Conservation (phyloP, 257 asterid genomes). For the Gentiana straminea region DNA sequence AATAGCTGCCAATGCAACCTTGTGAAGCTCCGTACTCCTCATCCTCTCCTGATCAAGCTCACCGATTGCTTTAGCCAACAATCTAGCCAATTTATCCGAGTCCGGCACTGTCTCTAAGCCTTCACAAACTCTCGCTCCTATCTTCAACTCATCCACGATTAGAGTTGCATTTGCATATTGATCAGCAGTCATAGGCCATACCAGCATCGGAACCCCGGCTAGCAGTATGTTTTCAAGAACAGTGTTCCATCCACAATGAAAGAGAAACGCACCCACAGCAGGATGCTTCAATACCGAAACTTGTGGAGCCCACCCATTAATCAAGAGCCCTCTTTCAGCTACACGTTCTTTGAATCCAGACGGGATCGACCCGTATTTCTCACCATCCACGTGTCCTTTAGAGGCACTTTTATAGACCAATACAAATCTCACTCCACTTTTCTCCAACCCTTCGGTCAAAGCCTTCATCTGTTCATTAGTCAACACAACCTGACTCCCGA, state of each 20-base stretch:
- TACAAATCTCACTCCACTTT: conserved; percentile 43
- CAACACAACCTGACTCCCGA: conserved; percentile 69
- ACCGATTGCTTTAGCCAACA: conserved; percentile 16
- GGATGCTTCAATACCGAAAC: conserved; percentile 39
- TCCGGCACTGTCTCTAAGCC: conserved; percentile 38
- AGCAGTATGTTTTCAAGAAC: conserved; percentile 23
- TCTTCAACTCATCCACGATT: conserved; percentile 32
- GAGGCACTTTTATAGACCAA: conserved; percentile 42
- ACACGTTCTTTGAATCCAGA: conserved; percentile 55
- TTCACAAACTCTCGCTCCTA: conserved; percentile 34
- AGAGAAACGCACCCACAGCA: conserved; percentile 30
- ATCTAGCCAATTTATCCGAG: conserved; percentile 23
- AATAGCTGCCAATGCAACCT: conserved; percentile 37
- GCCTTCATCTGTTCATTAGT: conserved; percentile 49
- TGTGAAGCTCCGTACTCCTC: conserved; percentile 7
- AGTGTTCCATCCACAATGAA: conserved; percentile 83
- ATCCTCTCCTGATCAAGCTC: conserved; percentile 21
- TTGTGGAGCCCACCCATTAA: conserved; percentile 31
- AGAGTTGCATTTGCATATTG: conserved; percentile 49
- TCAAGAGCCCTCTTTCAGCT: conserved; percentile 36
- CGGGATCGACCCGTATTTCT: conserved; percentile 23
- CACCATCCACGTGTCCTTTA: conserved; percentile 24
- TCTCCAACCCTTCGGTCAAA: conserved; percentile 37
- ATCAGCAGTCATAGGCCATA: conserved; percentile 71
- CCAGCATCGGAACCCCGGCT: no score